Conservation (phyloP, 2,329 filamentous ascomycete species). For the Arachnomyces sp. region DNA sequence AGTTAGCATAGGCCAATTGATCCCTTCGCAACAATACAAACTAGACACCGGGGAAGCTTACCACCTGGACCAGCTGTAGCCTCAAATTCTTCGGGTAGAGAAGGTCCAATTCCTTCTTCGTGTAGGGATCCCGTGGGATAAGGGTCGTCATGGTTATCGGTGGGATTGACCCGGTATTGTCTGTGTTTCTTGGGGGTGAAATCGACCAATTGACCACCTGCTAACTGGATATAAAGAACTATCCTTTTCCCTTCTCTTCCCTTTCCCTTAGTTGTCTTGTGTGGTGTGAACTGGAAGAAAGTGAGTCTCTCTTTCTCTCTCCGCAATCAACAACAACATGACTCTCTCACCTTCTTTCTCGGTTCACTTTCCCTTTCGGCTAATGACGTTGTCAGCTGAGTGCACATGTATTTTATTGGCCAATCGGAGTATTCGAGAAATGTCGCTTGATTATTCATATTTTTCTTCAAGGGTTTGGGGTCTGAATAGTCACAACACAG, state of each 20-base stretch:
- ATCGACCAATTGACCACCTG: background rate
- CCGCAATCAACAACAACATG: too few species aligned
- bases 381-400: background rate
- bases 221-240: too few species aligned
- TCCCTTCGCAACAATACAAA: background rate
- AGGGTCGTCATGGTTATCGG: slow-evolving; percentile 64
- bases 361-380: too few species aligned
- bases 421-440: background rate
- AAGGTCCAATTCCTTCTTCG: slow-evolving; percentile 64
- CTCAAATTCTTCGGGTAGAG: slow-evolving; percentile 76
- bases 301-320: too few species aligned
- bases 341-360: too few species aligned
- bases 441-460: background rate
- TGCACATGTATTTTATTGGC: background rate
- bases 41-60: slow-evolving; percentile 27
- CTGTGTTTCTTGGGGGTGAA: slow-evolving; percentile 1
- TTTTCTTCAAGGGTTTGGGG: background rate
- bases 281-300: too few species aligned
- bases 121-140: slow-evolving; percentile 65
- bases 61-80: slow-evolving; percentile 82
- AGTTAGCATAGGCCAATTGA: slow-evolving; percentile 9
- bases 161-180: slow-evolving; percentile 4
- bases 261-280: too few species aligned
- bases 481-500: too few species aligned
- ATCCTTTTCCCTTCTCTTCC: too few species aligned